phyloP scores from a whole-genome alignment of 148 eudicot species.

The Linanthus parryae region DNA sequence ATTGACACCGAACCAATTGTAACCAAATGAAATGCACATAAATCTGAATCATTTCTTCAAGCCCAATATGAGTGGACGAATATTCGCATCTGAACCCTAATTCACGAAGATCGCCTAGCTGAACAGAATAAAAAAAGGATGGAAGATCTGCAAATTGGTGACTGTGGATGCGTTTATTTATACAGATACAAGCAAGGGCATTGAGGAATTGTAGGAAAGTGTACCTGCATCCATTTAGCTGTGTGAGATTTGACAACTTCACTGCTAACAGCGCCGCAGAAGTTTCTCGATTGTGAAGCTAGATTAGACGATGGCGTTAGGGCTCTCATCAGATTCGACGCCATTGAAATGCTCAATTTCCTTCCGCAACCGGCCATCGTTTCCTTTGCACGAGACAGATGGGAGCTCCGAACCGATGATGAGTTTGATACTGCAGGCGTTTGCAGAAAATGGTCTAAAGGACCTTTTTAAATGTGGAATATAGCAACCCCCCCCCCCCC shows the following conservation, averaged over 20 bases:
- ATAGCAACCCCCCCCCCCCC: too few relatives aligned
- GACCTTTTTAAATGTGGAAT: too few relatives aligned
- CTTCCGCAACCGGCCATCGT: conserved; percentile 25
- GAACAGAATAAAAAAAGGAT: neutral
- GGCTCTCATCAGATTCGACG: conserved; percentile 41
- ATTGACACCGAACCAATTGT: too few relatives aligned
- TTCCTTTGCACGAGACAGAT: neutral
- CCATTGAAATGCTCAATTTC: conserved; percentile 31
- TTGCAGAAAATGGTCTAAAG: too few relatives aligned
- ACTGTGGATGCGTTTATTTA: neutral
- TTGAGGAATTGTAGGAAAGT: neutral
- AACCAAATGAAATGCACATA: neutral
- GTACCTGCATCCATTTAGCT: conserved; percentile 89
- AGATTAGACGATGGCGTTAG: conserved; percentile 23
- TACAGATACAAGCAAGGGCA: neutral
- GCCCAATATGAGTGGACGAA: neutral
- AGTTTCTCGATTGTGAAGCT: conserved; percentile 28
- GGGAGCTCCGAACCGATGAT: neutral
- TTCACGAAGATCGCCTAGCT: neutral
- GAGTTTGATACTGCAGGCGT: too few relatives aligned
- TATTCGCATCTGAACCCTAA: neutral
- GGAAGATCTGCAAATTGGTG: neutral
- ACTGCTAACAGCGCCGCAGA: conserved; percentile 37
- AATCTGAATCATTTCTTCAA: neutral
- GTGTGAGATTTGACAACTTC: conserved; percentile 69